phyloP scores from a whole-genome alignment of 345 rosid genomes.

The Eucalyptus paniculata region DNA sequence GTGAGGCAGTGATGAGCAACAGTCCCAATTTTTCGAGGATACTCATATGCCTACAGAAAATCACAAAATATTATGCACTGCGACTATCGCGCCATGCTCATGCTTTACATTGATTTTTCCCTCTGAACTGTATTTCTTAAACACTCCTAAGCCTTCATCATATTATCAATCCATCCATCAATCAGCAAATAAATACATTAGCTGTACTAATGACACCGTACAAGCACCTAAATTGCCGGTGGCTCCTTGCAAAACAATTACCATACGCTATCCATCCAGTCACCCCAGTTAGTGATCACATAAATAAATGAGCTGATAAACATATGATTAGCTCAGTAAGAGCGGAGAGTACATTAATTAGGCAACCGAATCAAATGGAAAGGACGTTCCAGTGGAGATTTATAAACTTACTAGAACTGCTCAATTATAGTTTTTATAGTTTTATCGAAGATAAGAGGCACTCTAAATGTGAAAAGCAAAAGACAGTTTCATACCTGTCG shows the following conservation, averaged over 20 bases:
- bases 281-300: background rate
- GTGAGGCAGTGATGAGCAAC: background rate
- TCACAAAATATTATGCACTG: background rate
- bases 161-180: background rate
- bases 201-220: background rate
- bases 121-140: background rate
- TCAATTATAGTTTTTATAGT: background rate
- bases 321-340: background rate
- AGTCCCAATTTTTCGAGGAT: background rate
- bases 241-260: background rate
- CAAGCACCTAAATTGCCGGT: background rate
- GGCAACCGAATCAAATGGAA: background rate
- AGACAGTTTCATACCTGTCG: conserved; percentile 27
- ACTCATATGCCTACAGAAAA: background rate
- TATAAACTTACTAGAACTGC: background rate
- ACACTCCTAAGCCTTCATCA: background rate
- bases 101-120: background rate
- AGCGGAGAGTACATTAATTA: background rate
- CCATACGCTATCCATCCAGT: background rate
- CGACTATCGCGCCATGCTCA: background rate
- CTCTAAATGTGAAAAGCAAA: background rate
- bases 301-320: background rate
- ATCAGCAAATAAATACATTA: background rate
- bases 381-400: background rate
- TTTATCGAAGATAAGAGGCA: background rate